These are phyloP conservation scores for Byssothecium circinans DNA, from an alignment of 2,329 filamentous ascomycete species.

Conservation along the genomic window DNA sequence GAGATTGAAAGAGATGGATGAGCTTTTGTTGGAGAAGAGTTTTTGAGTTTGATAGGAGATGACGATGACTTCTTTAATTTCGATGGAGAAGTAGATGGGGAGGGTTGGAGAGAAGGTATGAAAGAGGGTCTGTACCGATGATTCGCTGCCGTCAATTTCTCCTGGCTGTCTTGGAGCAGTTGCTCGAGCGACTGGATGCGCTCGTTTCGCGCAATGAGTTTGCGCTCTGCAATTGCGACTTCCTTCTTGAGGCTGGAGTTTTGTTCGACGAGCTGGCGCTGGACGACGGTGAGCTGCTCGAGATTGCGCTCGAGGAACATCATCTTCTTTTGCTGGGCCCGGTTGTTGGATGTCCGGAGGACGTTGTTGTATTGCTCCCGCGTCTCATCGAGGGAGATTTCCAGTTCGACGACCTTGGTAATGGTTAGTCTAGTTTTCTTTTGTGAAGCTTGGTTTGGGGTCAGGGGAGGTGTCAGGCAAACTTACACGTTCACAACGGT, in stretches of 20 bases:
- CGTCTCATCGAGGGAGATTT: constrained; percentile 96
- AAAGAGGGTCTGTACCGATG: constrained; percentile 69
- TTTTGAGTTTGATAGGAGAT: background rate
- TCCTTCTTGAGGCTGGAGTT: constrained; percentile 98
- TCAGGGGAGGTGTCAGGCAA: background rate
- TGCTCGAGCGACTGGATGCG: constrained; percentile 92
- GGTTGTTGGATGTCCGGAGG: constrained; percentile 92
- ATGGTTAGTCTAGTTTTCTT: constrained; percentile 19
- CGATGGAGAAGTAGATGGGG: background rate
- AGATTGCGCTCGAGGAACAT: constrained; percentile 97
- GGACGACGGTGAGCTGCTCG: constrained; percentile 95
- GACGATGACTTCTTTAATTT: background rate
- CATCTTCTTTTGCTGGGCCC: constrained; percentile 99
- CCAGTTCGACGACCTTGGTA: constrained; percentile 77
- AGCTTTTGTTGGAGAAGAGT: background rate
- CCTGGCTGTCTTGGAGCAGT: constrained; percentile 92
- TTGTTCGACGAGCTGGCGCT: constrained; percentile 96
- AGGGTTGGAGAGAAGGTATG: background rate
- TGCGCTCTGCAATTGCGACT: constrained; percentile 96
- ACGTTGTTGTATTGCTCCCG: constrained; percentile 99
- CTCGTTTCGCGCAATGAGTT: constrained; percentile 94
- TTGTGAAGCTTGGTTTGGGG: background rate
- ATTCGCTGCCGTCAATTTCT: constrained; percentile 96
- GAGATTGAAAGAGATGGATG: background rate
- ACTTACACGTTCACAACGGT: constrained; percentile 84